Conservation (phyloP, 495 filamentous ascomycete genomes). For the Aspergillus bridgeri region DNA sequence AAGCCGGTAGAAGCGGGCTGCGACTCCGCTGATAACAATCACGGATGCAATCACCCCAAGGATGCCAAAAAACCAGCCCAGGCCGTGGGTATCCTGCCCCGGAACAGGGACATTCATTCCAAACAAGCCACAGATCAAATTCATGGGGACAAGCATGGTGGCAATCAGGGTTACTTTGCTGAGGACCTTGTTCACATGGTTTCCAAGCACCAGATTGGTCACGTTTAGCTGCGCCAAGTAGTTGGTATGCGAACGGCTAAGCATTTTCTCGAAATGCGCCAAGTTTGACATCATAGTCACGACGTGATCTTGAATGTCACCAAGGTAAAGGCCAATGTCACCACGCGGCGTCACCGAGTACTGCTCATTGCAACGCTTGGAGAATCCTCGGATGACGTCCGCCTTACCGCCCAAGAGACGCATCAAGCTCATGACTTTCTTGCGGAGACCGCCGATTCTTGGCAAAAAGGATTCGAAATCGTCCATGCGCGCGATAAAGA, state of each 20-base stretch:
- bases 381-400: slow-evolving; percentile 94
- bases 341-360: slow-evolving; percentile 90
- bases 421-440: slow-evolving; percentile 91
- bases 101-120: slow-evolving; percentile 95
- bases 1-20: slow-evolving; percentile 47
- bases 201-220: slow-evolving; percentile 78
- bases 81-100: slow-evolving; percentile 49
- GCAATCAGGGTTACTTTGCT: slow-evolving; percentile 95
- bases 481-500: slow-evolving; percentile 84
- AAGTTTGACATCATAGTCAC: slow-evolving; percentile 98
- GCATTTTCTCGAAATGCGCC: slow-evolving; percentile 94
- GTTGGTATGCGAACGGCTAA: slow-evolving; percentile 91
- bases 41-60: slow-evolving; percentile 62
- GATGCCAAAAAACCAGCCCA: slow-evolving; percentile 80
- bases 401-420: slow-evolving; percentile 93
- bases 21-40: slow-evolving; percentile 47
- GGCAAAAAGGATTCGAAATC: slow-evolving; percentile 84
- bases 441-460: slow-evolving; percentile 83
- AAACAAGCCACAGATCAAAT: slow-evolving; percentile 91
- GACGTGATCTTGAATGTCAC: slow-evolving; percentile 98
- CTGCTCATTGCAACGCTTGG: slow-evolving; percentile 96
- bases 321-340: slow-evolving; percentile 93
- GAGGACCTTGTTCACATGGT: slow-evolving; percentile 75
- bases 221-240: slow-evolving; percentile 94
- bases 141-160: slow-evolving; percentile 93